Base-by-base conservation (phyloP, 164 flowering plant species). In the Cinnamomum micranthum region DNA sequence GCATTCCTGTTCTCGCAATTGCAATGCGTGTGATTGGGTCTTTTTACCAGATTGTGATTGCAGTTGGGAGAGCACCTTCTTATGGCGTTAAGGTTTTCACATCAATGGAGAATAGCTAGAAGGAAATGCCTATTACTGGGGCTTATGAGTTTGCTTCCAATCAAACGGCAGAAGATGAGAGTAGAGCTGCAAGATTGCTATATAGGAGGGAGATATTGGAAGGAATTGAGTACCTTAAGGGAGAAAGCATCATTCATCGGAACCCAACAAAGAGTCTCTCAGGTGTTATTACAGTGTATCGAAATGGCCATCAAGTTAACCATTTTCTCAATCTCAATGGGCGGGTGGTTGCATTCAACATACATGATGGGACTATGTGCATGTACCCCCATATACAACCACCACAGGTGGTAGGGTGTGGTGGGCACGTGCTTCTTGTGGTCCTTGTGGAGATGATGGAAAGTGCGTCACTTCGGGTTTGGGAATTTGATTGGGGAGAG, bases 261-360 rank as follows among this genome's bases (percentile, higher is more conserved):
- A 88, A 85, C 81, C 86, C 90, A 20, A 81, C 87, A 3, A 87
- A 88, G 87, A 86, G 85, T 70, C 87, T 81, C 73, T 87, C 91
- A 27, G 84, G 89, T 0, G 80, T 87, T 22, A 47, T n/a, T 6
- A 76, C 83, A 6, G 79, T 78, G 22, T n/a, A 31, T 11, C 82
- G 80, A 71, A 68, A 82, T 50, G 85, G 85, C 9, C 80, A 84
- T 62, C 85, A 87, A 71, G 77, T 80, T 23, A 74, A 85, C 14
- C 79, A 85, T 65, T 90, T 88, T 69, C 82, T 90, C 19, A 87
- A 88, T 85, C 81, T 86, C 2, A 77, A 85, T 0, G 94, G 92
- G 55, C 79, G 82, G 14, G 70, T 90, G 25, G 82, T 87, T 50
- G 75, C 84, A 3, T 90, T 89, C 77, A 81, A 88, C 70, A 77